These are phyloP conservation scores for Zoysia pacifica DNA, from an alignment of 176 grass and related monocot species.

Conservation along the genomic window DNA sequence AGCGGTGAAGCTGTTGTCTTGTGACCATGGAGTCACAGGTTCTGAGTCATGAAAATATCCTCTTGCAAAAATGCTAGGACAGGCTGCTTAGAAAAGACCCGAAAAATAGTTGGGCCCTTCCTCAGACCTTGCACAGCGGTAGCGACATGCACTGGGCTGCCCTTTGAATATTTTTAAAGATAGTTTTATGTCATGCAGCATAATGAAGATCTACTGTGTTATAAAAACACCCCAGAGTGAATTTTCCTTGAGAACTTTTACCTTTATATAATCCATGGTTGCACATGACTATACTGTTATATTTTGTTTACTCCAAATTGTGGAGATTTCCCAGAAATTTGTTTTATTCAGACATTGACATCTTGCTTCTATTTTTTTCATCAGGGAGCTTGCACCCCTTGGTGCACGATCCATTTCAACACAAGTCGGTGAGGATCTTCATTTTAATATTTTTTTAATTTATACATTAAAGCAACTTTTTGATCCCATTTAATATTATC, in stretches of 20 bases:
- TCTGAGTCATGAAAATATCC: no score
- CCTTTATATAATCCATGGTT: neutral
- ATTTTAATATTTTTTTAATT: neutral
- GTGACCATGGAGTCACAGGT: no score
- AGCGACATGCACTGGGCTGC: no score
- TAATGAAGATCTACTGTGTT: neutral
- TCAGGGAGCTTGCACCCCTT: conserved; percentile 54
- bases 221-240: neutral
- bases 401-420: conserved; percentile 73
- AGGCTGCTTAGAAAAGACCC: no score
- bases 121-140: no score
- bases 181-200: neutral
- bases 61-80: no score
- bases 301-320: neutral
- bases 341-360: neutral
- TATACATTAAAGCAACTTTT: neutral
- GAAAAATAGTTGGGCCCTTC: no score
- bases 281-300: neutral
- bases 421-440: conserved; percentile 61
- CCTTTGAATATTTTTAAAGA: no score
- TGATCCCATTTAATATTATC: neutral
- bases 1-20: no score
- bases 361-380: conserved; percentile 26
- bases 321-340: neutral
- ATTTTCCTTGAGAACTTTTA: neutral